Evolutionary conservation across 257 asterid species (phyloP), one percentile per base, ranked within the genome.

Genomic region (Voacanga thouarsii): DNA sequence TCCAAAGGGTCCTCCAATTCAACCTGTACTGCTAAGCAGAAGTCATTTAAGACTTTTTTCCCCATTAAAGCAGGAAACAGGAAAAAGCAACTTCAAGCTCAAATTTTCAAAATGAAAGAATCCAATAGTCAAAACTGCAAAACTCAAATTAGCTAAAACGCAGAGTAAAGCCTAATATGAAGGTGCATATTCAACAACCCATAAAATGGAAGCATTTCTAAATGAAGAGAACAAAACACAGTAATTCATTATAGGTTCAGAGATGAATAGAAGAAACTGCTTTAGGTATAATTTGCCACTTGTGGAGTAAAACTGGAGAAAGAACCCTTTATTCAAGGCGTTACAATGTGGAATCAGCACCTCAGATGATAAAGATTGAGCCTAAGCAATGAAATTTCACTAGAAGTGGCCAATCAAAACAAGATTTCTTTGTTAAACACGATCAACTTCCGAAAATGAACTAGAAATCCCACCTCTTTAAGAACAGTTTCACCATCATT

Each of bases 401-500:
- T 33, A 0, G 28, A 66, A 66, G 6, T 18, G 26, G 15, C 37
- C 28, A 37, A 39, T 19, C 15, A 39, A 33, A 33, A 23, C 4
- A 37, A 9, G 3, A 4, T 64, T 64, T 16, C n/a, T 37, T 64
- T 15, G 5, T 30, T 24, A n/a, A 30, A 64, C 2, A 33, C 14
- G 1, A 60, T 14, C 11, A 64, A 64, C 1, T 64, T 15, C 44
- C 16, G 23, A 28, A 64, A 28, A 64, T 21, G 18, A 66, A 66
- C 24, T 18, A 18, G 2, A 66, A 66, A 37, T 0, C 7, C 43
- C 53, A 92, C 97, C 97, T 92, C 86, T 86, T 93, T 91, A 76
- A 93, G 96, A 63, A 93, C 91, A 67, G 97, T 93, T 88, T 93
- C 98, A 8, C 98, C 98, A 82, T 93, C 97, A 76, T 90, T 93